Base-by-base conservation (phyloP, 1,139 yeast genomes). In the Hemisphaericaspora xylofermentans region DNA sequence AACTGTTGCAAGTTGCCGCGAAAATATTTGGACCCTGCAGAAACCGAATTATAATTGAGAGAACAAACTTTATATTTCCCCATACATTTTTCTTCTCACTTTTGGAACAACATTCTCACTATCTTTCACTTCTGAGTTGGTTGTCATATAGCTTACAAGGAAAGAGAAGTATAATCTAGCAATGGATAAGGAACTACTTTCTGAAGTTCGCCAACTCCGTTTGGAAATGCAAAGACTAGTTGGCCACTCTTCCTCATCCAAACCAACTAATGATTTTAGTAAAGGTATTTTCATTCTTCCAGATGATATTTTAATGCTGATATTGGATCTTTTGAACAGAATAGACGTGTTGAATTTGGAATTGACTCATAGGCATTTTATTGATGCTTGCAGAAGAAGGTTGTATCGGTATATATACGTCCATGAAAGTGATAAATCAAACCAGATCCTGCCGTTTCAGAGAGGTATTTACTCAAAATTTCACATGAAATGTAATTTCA, bases 371-470 rank as follows among this genome's bases (percentile, higher is more conserved):
- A 17, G 28, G 21, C n/a, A 13, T 2, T 38, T 33, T 33, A 13
- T 6, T 3, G n/a, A 21, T 7, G 17, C 19, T 9, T 37, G 32
- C 25, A 26, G 29, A 33, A 7, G 1, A 1, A 27, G 26, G 21
- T 19, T 38, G 29, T 38, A 33, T 7, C 13, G n/a, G 16, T 26
- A 21, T 2, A 19, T 38, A 12, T 38, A 38, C 21, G 22, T 38
- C 24, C 33, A 38, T 16, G 34, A 38, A 54, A 50, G 25, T 32
- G 35, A 37, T 17, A 3, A 74, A 8, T 19, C 22, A 8, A 8
- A 19, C 5, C 8, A 6, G 5, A 8, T 19, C 22, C 22, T 19
- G 7, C 5, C 5, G 22, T 6, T 5, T 24, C 27, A 9, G 6
- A 24, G 13, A 24, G 27, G 4, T 12, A 24, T 24, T 24, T 24